Evolutionary conservation across 2,329 filamentous ascomycete species (phyloP), one percentile per base, ranked within the genome.

Genomic region (Colletotrichum sidae): DNA sequence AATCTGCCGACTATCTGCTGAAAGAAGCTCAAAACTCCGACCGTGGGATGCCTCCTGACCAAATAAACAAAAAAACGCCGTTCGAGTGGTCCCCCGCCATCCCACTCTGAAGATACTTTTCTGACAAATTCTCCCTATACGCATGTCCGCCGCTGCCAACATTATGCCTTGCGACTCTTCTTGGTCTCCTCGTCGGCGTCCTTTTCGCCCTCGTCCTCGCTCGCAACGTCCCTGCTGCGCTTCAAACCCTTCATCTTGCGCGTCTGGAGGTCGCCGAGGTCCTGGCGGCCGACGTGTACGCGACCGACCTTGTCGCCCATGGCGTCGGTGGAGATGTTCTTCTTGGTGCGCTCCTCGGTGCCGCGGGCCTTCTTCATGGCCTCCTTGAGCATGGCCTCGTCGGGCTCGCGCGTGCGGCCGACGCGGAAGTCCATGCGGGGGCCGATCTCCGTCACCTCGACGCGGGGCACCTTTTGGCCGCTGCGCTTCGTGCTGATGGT

Each of bases 171-270:
- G 58, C 63, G 63, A 47, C 63, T 60, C 63, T 66, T 66, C 50
- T 68, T 69, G 54, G 65, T 41, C 65, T 70, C 68, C 49, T 69
- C 70, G 38, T 68, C 78, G 62, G 83, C 80, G 70, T 81, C 82
- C 63, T 84, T 83, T 46, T 73, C 78, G 65, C 81, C 81, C 13
- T 73, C 81, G 4, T 81, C 83, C 55, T 86, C 87, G 33, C 82
- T 85, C 84, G 33, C 87, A 80, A 62, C 56, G 68, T 89, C 89
- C 59, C 93, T 88, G 69, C 86, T 89, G 70, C 96, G 86, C 88
- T 98, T 99, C 71, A 99, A 80, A 70, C 94, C 96, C 89, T 99
- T 99, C 94, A 99, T 98, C 88, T 99, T 99, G 75, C 96, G 90
- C 57, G 94, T 96, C 84, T 99, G 96, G 79, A 99, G 79, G 72